phyloP scores from a whole-genome alignment of 2,329 filamentous ascomycete genomes.

The Xylariaceae sp. region DNA sequence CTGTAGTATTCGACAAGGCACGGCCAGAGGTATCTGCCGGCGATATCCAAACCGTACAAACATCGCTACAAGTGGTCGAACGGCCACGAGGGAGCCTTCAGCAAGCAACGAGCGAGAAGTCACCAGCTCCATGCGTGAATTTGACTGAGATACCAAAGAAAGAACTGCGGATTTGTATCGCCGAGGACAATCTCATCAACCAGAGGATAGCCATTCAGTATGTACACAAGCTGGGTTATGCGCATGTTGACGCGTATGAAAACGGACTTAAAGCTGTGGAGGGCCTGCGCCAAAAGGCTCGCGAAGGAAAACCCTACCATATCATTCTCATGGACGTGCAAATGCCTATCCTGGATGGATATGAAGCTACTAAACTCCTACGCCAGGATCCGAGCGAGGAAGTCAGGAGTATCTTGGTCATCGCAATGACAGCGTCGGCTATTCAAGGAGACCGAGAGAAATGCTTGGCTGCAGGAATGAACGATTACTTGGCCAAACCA shows the following conservation, averaged over 20 bases:
- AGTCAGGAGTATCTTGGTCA: slow-evolving; percentile 81
- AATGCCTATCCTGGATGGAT: slow-evolving; percentile 91
- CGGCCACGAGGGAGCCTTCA: slow-evolving; percentile 28
- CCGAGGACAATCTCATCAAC: slow-evolving; percentile 93
- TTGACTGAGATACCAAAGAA: slow-evolving; percentile 71
- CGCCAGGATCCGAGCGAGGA: slow-evolving; percentile 70
- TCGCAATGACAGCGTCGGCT: slow-evolving; percentile 94
- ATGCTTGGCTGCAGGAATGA: slow-evolving; percentile 94
- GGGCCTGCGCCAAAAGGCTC: slow-evolving; percentile 69
- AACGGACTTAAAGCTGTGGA: slow-evolving; percentile 87
- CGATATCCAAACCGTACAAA: slow-evolving; percentile 42
- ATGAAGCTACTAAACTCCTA: slow-evolving; percentile 81
- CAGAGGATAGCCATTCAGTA: slow-evolving; percentile 92
- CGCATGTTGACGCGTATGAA: slow-evolving; percentile 76
- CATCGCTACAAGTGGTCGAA: slow-evolving; percentile 40
- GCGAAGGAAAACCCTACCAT: slow-evolving; percentile 74
- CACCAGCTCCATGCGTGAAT: slow-evolving; percentile 52
- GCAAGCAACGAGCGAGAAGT: slow-evolving; percentile 40
- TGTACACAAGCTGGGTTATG: slow-evolving; percentile 78
- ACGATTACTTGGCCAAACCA: slow-evolving; percentile 93
- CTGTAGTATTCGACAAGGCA: slow-evolving; percentile 80
- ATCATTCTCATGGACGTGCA: slow-evolving; percentile 94
- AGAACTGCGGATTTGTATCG: slow-evolving; percentile 82
- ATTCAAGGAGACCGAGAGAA: slow-evolving; percentile 94
- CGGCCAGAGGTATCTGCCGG: slow-evolving; percentile 56